These are phyloP conservation scores for Hypoxylon subgilvum DNA, from an alignment of 495 filamentous ascomycete genomes.

Conservation along the genomic window DNA sequence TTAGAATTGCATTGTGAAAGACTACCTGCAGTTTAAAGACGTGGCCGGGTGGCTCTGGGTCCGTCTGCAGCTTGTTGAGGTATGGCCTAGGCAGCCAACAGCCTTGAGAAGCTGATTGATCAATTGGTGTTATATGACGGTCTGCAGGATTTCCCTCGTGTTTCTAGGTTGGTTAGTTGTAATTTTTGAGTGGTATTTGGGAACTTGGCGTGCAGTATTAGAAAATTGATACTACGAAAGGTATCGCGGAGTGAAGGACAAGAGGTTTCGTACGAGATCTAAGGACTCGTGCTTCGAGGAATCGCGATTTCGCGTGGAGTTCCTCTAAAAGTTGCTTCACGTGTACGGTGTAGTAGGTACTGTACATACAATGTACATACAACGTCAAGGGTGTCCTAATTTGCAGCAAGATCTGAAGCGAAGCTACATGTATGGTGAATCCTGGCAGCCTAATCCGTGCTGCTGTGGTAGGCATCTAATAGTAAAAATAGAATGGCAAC, in stretches of 20 bases:
- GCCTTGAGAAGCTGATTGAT: not conserved
- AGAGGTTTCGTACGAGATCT: not conserved
- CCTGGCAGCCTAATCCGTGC: not conserved
- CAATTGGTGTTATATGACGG: not conserved
- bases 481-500: conserved; percentile 24
- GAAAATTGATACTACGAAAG: not conserved
- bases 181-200: not conserved
- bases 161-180: too few species aligned
- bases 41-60: conserved; percentile 15
- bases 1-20: not conserved
- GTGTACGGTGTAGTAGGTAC: not conserved
- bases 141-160: too few species aligned
- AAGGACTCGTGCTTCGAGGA: conserved; percentile 10
- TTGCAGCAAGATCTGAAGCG: conserved; percentile 19
- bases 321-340: not conserved
- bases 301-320: conserved; percentile 25
- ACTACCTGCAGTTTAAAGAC: not conserved
- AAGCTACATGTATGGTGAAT: conserved; percentile 29
- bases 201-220: not conserved
- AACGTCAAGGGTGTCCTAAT: conserved; percentile 1
- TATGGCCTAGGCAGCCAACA: not conserved
- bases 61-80: not conserved
- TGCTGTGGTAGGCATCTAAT: conserved; percentile 23
- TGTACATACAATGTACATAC: not conserved
- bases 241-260: not conserved